Evolutionary conservation across 139 green algal species (phyloP).

Genomic region (Axilococcus clingmanii): DNA sequence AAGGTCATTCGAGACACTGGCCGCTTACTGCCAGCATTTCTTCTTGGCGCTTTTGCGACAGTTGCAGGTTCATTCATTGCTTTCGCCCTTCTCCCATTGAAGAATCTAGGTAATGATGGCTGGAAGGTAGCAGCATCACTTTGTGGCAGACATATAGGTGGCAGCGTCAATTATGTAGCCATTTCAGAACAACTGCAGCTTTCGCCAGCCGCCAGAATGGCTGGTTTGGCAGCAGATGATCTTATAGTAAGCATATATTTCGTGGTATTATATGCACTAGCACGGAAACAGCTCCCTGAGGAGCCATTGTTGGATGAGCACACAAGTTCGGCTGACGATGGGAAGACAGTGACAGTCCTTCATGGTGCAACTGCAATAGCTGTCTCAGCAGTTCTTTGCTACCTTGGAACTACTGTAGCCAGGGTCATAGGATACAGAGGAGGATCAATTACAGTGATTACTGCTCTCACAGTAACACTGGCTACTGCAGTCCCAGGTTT

Average conservation of each 20-base stretch:
- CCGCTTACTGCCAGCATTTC: conserved; percentile 60
- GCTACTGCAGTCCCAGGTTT: conserved; percentile 45
- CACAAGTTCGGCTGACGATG: not conserved
- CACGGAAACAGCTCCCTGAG: conserved; percentile 8
- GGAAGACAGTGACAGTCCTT: conserved; percentile 7
- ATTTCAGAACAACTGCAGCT: conserved; percentile 52
- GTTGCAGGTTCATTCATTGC: conserved; percentile 49
- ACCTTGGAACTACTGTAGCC: conserved; percentile 8
- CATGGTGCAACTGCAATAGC: conserved; percentile 18
- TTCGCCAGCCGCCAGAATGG: conserved; percentile 32
- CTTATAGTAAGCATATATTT: conserved; percentile 84
- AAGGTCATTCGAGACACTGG: conserved; percentile 64
- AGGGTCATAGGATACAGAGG: conserved; percentile 15
- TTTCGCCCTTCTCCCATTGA: conserved; percentile 55
- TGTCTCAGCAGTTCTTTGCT: conserved; percentile 24
- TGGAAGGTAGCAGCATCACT: conserved; percentile 77
- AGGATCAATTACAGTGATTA: conserved; percentile 55
- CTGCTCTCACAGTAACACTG: conserved; percentile 52
- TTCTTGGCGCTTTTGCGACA: conserved; percentile 54
- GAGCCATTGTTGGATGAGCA: not conserved
- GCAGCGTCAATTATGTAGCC: conserved; percentile 87
- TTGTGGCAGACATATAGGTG: conserved; percentile 80
- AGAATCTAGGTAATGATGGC: conserved; percentile 47
- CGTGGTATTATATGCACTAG: conserved; percentile 58
- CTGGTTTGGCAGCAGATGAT: conserved; percentile 87